Percentiles rank a stretch among this genome's conserved stretches.
These are phyloP conservation scores for Trichoderma atrobrunneum DNA, from an alignment of 2,329 filamentous ascomycete genomes.

Conservation along the genomic window DNA sequence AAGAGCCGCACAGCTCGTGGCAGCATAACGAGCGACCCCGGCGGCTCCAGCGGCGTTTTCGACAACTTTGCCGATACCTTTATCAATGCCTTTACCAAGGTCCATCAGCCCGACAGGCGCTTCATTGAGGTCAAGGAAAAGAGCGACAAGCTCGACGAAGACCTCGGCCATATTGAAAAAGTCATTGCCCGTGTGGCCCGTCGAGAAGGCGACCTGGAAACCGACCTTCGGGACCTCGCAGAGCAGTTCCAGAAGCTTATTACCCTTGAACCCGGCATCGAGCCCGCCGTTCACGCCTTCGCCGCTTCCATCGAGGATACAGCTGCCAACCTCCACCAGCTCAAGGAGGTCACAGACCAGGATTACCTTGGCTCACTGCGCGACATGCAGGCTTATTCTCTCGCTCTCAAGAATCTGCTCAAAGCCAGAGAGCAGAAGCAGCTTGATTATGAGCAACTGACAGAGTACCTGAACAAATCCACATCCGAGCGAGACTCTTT, in stretches of 20 bases:
- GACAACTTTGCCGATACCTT: slow-evolving; percentile 95
- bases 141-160: slow-evolving; percentile 90
- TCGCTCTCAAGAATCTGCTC: slow-evolving; percentile 80
- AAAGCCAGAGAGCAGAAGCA: slow-evolving; percentile 97
- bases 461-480: slow-evolving; percentile 91
- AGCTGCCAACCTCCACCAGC: slow-evolving; percentile 69
- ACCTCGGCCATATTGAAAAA: slow-evolving; percentile 89
- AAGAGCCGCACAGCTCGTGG: slow-evolving; percentile 67
- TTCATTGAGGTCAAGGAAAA: slow-evolving; percentile 93
- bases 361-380: slow-evolving; percentile 90
- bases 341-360: slow-evolving; percentile 90
- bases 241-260: slow-evolving; percentile 95
- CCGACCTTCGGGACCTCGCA: slow-evolving; percentile 83
- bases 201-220: slow-evolving; percentile 81
- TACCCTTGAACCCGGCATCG: slow-evolving; percentile 81
- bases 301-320: slow-evolving; percentile 83
- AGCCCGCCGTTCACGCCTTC: slow-evolving; percentile 78
- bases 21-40: slow-evolving; percentile 48
- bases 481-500: slow-evolving; percentile 82
- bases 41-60: slow-evolving; percentile 68
- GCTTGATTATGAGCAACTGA: slow-evolving; percentile 92
- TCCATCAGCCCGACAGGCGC: slow-evolving; percentile 89
- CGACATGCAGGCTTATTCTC: slow-evolving; percentile 93
- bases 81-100: slow-evolving; percentile 94
- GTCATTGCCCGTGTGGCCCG: slow-evolving; percentile 89